phyloP scores from a whole-genome alignment of 129 eudicot species.

The Artemisia argyi region DNA sequence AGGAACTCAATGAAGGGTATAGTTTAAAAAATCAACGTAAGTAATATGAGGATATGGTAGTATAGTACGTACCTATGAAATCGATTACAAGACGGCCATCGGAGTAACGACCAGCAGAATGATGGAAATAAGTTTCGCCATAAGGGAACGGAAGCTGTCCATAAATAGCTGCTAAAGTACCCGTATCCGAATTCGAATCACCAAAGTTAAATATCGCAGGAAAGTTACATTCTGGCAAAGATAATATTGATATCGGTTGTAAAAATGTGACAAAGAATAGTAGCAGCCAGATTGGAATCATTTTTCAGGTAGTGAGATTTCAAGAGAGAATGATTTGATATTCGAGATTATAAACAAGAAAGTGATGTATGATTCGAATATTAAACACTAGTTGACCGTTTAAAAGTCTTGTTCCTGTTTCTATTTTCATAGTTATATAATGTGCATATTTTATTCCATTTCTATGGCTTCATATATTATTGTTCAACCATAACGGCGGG shows the following conservation, averaged over 20 bases:
- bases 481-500: too few relatives aligned
- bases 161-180: conserved; percentile 41
- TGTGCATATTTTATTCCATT: too few relatives aligned
- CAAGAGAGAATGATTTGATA: not conserved
- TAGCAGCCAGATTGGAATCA: conserved; percentile 5
- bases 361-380: too few relatives aligned
- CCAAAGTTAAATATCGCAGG: conserved; percentile 57
- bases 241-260: conserved; percentile 16
- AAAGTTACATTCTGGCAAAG: conserved; percentile 30
- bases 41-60: too few relatives aligned
- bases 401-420: too few relatives aligned
- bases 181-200: conserved; percentile 62
- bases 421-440: too few relatives aligned
- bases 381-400: too few relatives aligned
- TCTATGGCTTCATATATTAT: too few relatives aligned
- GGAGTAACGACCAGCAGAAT: conserved; percentile 39
- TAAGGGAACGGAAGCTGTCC: conserved; percentile 39
- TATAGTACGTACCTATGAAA: conserved; percentile 30
- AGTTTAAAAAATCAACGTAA: too few relatives aligned
- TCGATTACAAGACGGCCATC: conserved; percentile 52
- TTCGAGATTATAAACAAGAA: too few relatives aligned
- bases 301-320: conserved; percentile 12
- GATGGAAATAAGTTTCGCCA: conserved; percentile 45
- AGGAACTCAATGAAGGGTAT: too few relatives aligned
- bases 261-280: conserved; percentile 23